phyloP scores from a whole-genome alignment of 2,329 filamentous ascomycete species.

The Penicillium sp. region DNA sequence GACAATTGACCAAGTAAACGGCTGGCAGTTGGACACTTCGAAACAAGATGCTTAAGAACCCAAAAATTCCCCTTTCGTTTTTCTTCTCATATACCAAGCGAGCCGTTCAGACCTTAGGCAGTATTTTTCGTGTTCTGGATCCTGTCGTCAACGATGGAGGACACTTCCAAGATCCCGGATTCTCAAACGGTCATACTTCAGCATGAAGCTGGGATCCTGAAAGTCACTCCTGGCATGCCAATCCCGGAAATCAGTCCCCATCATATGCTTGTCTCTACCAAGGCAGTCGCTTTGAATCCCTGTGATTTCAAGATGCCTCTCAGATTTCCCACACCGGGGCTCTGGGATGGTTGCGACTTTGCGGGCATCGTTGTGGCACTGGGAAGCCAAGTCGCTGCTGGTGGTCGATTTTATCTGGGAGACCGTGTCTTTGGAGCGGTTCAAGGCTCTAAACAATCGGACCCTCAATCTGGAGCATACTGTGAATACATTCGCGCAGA shows the following conservation, averaged over 20 bases:
- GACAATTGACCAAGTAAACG: background rate
- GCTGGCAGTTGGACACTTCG: background rate
- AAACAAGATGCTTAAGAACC: background rate
- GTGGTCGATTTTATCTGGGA: conserved; percentile 27
- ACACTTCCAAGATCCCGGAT: background rate
- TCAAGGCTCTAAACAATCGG: conserved; percentile 30
- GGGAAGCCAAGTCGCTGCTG: conserved; percentile 12
- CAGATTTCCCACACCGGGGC: conserved; percentile 18
- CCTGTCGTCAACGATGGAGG: conserved; percentile 18
- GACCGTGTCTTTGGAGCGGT: conserved; percentile 40
- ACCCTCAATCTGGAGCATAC: conserved; percentile 20
- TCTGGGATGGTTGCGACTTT: conserved; percentile 32
- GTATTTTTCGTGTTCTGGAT: background rate
- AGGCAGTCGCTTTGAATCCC: conserved; percentile 35
- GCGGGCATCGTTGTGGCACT: conserved; percentile 26
- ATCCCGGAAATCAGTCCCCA: conserved; percentile 14
- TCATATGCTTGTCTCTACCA: conserved; percentile 21
- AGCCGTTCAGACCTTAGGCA: background rate
- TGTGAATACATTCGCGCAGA: conserved; percentile 20
- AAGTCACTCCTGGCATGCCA: conserved; percentile 12
- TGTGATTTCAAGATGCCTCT: conserved; percentile 29
- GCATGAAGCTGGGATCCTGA: conserved; percentile 17
- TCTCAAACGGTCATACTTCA: conserved; percentile 22
- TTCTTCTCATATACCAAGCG: background rate
- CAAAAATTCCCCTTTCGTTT: background rate